Percentiles rank a stretch among this genome's conserved stretches.
Evolutionary conservation across 225 moss, liverwort and hornwort species (phyloP).

Genomic region (Sphagnum contortum): DNA sequence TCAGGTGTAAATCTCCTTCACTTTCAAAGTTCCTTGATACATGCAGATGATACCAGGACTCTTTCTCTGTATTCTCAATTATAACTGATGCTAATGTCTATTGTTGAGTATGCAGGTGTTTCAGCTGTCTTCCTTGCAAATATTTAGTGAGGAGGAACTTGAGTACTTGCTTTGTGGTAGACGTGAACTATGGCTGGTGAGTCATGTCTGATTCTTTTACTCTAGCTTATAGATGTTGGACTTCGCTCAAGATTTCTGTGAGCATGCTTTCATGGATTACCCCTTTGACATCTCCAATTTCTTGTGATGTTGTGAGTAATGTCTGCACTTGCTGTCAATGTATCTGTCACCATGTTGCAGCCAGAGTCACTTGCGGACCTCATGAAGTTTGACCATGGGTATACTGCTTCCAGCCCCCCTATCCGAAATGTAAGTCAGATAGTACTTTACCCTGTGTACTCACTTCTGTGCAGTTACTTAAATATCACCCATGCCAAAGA

Average conservation of each 20-base stretch:
- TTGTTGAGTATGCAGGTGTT: constrained; percentile 56
- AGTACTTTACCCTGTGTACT: no score
- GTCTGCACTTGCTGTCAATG: no score
- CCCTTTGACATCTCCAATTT: no score
- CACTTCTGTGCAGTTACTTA: no score
- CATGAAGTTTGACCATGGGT: constrained; percentile 98
- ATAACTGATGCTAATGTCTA: no score
- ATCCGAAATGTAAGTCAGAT: constrained; percentile 74
- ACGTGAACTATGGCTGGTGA: constrained; percentile 88
- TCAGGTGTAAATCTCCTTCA: constrained; percentile 27
- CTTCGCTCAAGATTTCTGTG: no score
- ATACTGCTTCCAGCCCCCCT: constrained; percentile 88
- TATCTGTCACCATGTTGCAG: constrained; percentile 20
- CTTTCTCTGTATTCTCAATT: no score
- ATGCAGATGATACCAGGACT: no score
- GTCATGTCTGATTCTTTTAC: constrained; percentile 6
- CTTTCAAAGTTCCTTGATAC: not conserved
- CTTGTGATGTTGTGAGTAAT: no score
- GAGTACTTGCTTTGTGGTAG: constrained; percentile 89
- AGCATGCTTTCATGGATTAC: no score
- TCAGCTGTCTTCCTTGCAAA: constrained; percentile 75
- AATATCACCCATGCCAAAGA: no score
- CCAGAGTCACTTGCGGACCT: constrained; percentile 83
- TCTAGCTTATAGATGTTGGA: not conserved
- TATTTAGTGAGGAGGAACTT: constrained; percentile 83